Conservation (phyloP, 2,329 filamentous ascomycete species). For the Botryotinia convoluta region DNA sequence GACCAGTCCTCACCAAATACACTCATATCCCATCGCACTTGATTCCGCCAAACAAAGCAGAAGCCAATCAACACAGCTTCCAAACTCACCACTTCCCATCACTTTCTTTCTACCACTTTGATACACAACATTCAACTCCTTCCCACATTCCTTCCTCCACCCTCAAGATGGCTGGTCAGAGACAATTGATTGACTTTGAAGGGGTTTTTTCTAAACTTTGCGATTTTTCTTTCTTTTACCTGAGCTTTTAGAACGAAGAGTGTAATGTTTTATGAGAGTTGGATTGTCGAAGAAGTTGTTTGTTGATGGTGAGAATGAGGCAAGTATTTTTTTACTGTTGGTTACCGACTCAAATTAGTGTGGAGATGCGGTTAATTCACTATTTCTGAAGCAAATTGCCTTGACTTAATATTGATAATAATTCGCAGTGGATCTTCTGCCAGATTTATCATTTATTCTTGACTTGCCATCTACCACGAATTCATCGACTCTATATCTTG, state of each 20-base stretch:
- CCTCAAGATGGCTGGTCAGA: no score
- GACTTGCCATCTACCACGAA: background rate
- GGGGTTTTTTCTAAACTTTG: no score
- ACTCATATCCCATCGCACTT: background rate
- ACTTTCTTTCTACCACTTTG: background rate
- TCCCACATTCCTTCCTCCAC: background rate
- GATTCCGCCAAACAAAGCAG: background rate
- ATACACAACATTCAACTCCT: background rate
- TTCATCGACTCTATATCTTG: background rate
- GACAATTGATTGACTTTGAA: no score
- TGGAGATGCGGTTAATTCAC: background rate
- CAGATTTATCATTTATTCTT: no score
- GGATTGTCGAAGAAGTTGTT: no score
- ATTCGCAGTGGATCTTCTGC: background rate
- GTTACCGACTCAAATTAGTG: no score
- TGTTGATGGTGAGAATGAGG: no score
- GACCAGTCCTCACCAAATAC: background rate
- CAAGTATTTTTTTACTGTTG: no score
- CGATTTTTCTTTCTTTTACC: no score
- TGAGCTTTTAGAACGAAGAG: no score
- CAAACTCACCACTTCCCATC: background rate
- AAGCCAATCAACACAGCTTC: background rate
- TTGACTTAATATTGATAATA: background rate
- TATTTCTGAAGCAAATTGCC: background rate
- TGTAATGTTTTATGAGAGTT: no score